Base-by-base conservation (phyloP, 1,139 yeast species). In the Saccharomycopsis hybrid region DNA sequence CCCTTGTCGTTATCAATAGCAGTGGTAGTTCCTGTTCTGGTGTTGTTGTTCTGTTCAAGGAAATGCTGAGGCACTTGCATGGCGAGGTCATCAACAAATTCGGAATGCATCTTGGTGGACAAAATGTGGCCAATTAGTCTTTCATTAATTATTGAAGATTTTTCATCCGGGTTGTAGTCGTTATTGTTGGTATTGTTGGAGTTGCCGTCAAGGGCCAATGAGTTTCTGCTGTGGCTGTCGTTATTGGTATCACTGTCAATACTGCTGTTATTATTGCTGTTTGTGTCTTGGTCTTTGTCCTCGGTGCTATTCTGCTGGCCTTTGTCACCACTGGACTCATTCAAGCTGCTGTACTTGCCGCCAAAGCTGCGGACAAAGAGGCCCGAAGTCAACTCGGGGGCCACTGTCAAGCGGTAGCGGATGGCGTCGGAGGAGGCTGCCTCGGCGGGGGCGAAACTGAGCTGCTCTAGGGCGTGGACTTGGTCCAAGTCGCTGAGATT, bases 321-420 rank as follows among this genome's bases (percentile, higher is more conserved):
- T 11, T 52, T 55, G n/a, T 58, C 61, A 31, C 42, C 40, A n/a
- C 51, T 49, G 33, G 11, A 35, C 18, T 52, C 60, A 9, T 57
- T 55, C 27, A 43, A 53, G 3, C 48, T 47, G 11, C 29, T 44
- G 31, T 43, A 49, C 18, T 37, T 41, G 46, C 53, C 41, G 44
- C 63, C 63, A 65, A 82, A 86, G 53, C 80, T 81, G 62, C 97
- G 76, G 48, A 85, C 72, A 61, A 90, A 90, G 54, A 92, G 73
- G 1, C 97, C 97, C 3, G 90, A 80, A 57, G 94, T 82, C 55
- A 92, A 75, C 65, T 92, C 98, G 8, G 97, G 97, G 64, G 97
- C 89, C 2, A 73, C 79, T 2, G 76, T 74, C 57, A 92, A 72
- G 59, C 97, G 74, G 68, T 86, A 90, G 56, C 69, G 68, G 53